phyloP scores from a whole-genome alignment of 1,284 basidiomycete genomes.

The Ceratorhiza oryzae-sativae region DNA sequence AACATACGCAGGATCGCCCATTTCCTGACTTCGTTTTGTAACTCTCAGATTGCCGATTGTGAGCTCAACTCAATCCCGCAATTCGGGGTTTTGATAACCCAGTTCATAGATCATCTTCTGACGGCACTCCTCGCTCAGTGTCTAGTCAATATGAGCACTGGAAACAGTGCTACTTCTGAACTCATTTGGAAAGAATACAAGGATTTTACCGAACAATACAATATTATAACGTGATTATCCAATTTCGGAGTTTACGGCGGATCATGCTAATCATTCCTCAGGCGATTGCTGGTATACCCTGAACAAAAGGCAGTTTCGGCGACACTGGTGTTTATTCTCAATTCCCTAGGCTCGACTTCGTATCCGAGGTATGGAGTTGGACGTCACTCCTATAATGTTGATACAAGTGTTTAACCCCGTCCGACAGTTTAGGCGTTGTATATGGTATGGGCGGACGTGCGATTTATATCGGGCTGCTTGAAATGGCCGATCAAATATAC shows the following conservation, averaged over 20 bases:
- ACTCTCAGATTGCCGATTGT: conserved; percentile 64
- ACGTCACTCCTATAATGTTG: too few species aligned
- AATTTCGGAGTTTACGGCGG: background rate
- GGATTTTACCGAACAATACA: conserved; percentile 71
- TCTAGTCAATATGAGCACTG: conserved; percentile 75
- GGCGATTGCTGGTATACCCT: conserved; percentile 73
- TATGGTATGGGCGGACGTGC: conserved; percentile 63
- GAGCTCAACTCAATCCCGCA: too few species aligned
- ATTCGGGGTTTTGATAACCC: too few species aligned
- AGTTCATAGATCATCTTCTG: conserved; percentile 58
- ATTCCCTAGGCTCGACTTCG: conserved; percentile 66
- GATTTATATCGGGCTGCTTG: conserved; percentile 64
- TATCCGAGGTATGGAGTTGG: conserved; percentile 65
- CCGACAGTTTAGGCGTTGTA: conserved; percentile 58
- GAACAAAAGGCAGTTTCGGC: conserved; percentile 69
- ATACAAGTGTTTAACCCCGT: conserved; percentile 39
- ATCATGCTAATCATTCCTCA: conserved; percentile 48
- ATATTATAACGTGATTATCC: conserved; percentile 70
- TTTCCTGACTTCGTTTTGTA: conserved; percentile 72
- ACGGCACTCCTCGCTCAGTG: conserved; percentile 71
- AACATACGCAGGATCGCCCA: conserved; percentile 66
- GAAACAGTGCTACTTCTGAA: conserved; percentile 64
- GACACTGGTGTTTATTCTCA: conserved; percentile 73
- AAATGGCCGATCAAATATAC: conserved; percentile 38
- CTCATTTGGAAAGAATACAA: conserved; percentile 70